Percentiles rank a stretch among this genome's conserved stretches.
Evolutionary conservation across 805 yeast genomes (phyloP).

Genomic region (Lachancea quebecensis): DNA sequence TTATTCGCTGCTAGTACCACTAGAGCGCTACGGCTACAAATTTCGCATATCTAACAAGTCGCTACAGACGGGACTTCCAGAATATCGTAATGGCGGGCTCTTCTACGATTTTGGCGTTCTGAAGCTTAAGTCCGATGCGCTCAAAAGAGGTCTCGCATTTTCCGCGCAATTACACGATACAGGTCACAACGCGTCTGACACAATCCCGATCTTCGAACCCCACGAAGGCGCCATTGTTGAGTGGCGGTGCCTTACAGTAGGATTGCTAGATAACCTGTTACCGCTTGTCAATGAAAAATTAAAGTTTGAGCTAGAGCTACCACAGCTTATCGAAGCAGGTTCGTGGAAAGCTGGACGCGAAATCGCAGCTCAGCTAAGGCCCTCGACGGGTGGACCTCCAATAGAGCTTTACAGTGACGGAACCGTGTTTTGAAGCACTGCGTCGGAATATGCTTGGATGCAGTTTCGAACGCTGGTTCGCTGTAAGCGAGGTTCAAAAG

Average conservation of each 20-base stretch:
- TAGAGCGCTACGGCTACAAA: constrained; percentile 38
- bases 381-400: constrained; percentile 52
- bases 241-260: constrained; percentile 59
- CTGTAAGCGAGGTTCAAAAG: not conserved
- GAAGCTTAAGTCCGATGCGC: constrained; percentile 38
- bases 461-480: not conserved
- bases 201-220: constrained; percentile 45
- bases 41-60: constrained; percentile 35
- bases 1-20: constrained; percentile 51
- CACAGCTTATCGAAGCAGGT: constrained; percentile 63
- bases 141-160: constrained; percentile 34
- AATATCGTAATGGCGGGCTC: constrained; percentile 59
- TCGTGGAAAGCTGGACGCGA: constrained; percentile 62
- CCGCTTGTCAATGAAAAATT: constrained; percentile 45
- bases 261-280: constrained; percentile 46
- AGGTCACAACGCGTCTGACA: constrained; percentile 7
- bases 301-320: constrained; percentile 36
- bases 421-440: constrained; percentile 43
- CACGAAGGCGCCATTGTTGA: constrained; percentile 57
- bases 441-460: not conserved
- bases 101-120: constrained; percentile 51
- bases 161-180: constrained; percentile 26
- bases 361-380: constrained; percentile 46
- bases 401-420: constrained; percentile 58
- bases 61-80: constrained; percentile 51